Evolutionary conservation across 371 early-diverging fungal genomes (phyloP), one percentile per base, ranked within the genome.

Genomic region (Actinomucor elegans): DNA sequence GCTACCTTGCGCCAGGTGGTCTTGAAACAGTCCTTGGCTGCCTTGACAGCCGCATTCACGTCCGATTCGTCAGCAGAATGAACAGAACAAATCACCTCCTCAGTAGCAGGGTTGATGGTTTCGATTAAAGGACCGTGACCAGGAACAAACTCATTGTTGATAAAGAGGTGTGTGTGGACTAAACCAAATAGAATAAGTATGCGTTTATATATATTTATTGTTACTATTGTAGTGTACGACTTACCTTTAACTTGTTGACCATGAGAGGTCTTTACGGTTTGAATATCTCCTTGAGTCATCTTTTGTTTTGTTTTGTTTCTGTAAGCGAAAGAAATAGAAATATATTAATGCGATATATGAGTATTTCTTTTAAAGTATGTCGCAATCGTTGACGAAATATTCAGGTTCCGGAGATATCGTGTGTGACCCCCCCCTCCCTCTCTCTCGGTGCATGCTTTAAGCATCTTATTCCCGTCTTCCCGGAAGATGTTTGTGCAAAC

Each of bases 101-200:
- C 91, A 20, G 80, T 89, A 34, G 83, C 81, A 46, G 92, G 91
- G 66, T 88, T 89, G 61, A 81, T 71, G 7, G 84, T 71, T 29
- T 74, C 74, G 44, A 71, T 73, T 29, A 79, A 62, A 26, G 78
- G 70, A 23, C 85, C 83, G 18, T 79, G 57, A 14, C 89, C 80
- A 37, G 84, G 75, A 26, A 86, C 87, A 67, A 89, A 91, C 53
- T 83, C 74, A 61, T 83, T 83, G 67, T 87, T 86, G 73, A 89
- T 89, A 63, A 91, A 91, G 21, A 89, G 83, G 21, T 73, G 54
- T 7, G 79, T 78, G 45, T 75, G 75, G 8, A 67, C 75, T 78
- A 55, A 11, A 27, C 7, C 6, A 43, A 0, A 18, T 28, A 6
- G 29, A 21, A 31, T 47, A 21, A 23, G 14, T 14, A 47, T 23